Evolutionary conservation across 176 grass and related monocot species (phyloP), one percentile per base, ranked within the genome.

Genomic region (Bolboschoenus planiculmis): DNA sequence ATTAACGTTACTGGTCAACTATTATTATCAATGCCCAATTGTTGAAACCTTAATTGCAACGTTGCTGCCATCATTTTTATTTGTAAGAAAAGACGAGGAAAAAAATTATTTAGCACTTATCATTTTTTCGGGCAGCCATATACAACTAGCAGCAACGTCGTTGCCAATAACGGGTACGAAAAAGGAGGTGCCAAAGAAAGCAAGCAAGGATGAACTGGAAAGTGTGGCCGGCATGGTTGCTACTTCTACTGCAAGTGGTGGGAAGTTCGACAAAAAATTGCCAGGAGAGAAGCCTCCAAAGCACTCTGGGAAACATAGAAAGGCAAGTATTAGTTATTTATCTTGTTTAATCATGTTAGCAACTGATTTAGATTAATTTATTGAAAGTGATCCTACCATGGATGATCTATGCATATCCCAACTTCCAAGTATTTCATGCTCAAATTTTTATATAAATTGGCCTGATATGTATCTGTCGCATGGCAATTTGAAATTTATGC

Each of bases 201-300:
- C 87, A 11, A 91, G 87, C 56, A 98, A 98, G 86, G 59, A 90
- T 51, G 95, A 98, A 57, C 89, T 98, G 9, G 92, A 95, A 80
- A 81, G 84, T 90, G 96, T 95, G 71, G 92, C 89, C 48, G 92
- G 92, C 40, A 88, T 99, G 87, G 92, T 86, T 87, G 90, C 90
- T 5, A 87, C 96, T 4, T 90, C 96, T 83, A 93, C 96, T 33
- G 96, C 96, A 77, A 99, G 92, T 13, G 92, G 91, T 80, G 96
- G 96, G 5, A 99, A 99, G 77, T 99, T 95, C 39, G 92, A 99
- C 35, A 85, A 93, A 68, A 95, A 99, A 79, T 85, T 99, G 29
- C 87, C 91, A 18, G 96, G 92, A 58, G 96, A 99, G 87, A 93
- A 93, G 79, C 87, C 92, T 80, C 89, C 81, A 24, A 99, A 95